Evolutionary conservation across 305 asterid genomes (phyloP).

Genomic region (Fraxinus xanthoxyloides): DNA sequence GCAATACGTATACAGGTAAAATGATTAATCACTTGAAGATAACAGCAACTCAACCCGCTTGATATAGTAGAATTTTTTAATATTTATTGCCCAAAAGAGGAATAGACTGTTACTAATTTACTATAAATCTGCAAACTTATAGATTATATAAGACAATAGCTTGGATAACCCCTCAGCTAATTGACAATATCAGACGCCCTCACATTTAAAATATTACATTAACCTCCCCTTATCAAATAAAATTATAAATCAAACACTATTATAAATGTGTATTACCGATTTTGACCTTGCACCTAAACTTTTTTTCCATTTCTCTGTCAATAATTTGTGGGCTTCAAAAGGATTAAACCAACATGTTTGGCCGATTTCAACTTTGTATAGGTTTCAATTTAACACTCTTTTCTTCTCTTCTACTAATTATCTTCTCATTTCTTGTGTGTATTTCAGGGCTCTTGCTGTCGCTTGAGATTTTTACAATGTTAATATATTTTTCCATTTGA

Average conservation of each 20-base stretch:
- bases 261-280: background rate
- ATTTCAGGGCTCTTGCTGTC: no score
- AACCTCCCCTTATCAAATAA: background rate
- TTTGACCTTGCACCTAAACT: background rate
- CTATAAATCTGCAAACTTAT: background rate
- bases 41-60: background rate
- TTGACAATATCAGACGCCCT: background rate
- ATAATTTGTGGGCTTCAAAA: no score
- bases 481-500: no score
- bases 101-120: background rate
- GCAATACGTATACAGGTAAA: slow-evolving; percentile 3
- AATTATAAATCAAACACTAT: background rate
- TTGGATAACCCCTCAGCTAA: background rate
- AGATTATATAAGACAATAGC: background rate
- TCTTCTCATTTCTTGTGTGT: no score
- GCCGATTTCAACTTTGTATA: no score
- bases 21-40: background rate
- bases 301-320: background rate
- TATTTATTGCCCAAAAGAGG: background rate
- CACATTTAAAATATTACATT: no score
- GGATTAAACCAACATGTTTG: background rate
- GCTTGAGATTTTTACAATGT: no score
- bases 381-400: no score
- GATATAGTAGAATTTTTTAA: background rate
- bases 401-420: no score